A percentile compares a stretch with the other conserved stretches of the same genome.
phyloP scores from a whole-genome alignment of 2,329 filamentous ascomycete genomes.

The Neocucurbitaria cava region DNA sequence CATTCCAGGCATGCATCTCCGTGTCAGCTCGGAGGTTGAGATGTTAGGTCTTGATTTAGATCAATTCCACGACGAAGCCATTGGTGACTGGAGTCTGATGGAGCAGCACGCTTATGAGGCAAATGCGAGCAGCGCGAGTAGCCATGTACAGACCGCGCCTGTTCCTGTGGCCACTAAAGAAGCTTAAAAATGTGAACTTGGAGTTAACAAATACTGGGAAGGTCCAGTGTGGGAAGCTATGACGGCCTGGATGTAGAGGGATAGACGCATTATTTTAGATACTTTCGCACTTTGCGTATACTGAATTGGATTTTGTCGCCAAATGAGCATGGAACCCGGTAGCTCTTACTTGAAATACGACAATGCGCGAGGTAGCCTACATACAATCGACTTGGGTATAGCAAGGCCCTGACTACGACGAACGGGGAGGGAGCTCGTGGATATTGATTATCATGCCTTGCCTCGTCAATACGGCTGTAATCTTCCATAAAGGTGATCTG shows the following conservation, averaged over 20 bases:
- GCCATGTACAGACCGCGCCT: conserved; percentile 16
- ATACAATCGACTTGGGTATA: too few species aligned
- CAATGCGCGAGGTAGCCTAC: too few species aligned
- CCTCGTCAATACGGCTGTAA: too few species aligned
- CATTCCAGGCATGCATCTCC: conserved; percentile 61
- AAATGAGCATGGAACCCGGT: too few species aligned
- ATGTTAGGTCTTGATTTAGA: conserved; percentile 62
- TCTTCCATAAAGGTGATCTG: too few species aligned
- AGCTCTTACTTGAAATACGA: too few species aligned
- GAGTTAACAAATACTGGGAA: background rate
- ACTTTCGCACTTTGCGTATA: too few species aligned
- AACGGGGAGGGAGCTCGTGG: too few species aligned
- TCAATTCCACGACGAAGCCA: conserved; percentile 65
- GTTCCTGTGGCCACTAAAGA: conserved; percentile 10
- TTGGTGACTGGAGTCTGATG: conserved; percentile 53
- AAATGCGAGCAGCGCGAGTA: conserved; percentile 32
- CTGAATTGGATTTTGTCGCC: too few species aligned
- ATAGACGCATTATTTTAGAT: background rate
- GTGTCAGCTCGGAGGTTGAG: conserved; percentile 63
- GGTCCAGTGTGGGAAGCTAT: background rate
- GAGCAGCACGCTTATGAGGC: conserved; percentile 35
- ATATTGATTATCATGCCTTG: too few species aligned
- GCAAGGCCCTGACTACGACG: too few species aligned
- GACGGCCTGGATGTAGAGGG: background rate
- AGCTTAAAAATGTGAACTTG: conserved; percentile 11